phyloP scores from a whole-genome alignment of 164 flowering plant species.

The Magnolia officinalis region DNA sequence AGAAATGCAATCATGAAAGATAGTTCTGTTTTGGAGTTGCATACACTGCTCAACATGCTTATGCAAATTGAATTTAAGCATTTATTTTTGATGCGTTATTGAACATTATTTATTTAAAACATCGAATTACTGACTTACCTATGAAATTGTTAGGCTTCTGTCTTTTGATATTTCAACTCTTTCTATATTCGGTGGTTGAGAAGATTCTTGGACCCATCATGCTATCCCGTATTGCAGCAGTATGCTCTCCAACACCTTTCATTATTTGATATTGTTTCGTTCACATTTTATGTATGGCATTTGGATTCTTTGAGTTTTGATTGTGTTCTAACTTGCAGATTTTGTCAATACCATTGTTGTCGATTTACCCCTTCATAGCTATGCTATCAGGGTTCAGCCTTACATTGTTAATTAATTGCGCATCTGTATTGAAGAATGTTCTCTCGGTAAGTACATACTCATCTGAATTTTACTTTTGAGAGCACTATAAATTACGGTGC shows the following conservation, averaged over 20 bases:
- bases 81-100: neutral
- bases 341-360: constrained; percentile 46
- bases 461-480: neutral
- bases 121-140: neutral
- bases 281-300: neutral
- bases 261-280: neutral
- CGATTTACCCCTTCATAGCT: constrained; percentile 61
- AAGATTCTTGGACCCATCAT: constrained; percentile 41
- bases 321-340: constrained; percentile 27
- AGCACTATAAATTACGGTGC: neutral
- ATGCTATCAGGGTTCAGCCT: constrained; percentile 50
- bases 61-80: neutral
- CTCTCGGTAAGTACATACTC: constrained; percentile 46
- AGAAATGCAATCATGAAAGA: too few relatives aligned
- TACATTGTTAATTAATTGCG: constrained; percentile 36
- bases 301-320: neutral
- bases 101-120: neutral
- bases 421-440: constrained; percentile 59
- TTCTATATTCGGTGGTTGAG: constrained; percentile 46
- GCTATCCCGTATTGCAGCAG: constrained; percentile 46
- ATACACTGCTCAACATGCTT: too few relatives aligned
- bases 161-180: constrained; percentile 50
- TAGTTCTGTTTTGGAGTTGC: too few relatives aligned
- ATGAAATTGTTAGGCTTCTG: constrained; percentile 36
- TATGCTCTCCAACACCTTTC: constrained; percentile 22